A percentile compares a stretch with the other conserved stretches of the same genome.
Evolutionary conservation across 1,139 yeast genomes (phyloP).

Genomic region (Torulaspora globosa): DNA sequence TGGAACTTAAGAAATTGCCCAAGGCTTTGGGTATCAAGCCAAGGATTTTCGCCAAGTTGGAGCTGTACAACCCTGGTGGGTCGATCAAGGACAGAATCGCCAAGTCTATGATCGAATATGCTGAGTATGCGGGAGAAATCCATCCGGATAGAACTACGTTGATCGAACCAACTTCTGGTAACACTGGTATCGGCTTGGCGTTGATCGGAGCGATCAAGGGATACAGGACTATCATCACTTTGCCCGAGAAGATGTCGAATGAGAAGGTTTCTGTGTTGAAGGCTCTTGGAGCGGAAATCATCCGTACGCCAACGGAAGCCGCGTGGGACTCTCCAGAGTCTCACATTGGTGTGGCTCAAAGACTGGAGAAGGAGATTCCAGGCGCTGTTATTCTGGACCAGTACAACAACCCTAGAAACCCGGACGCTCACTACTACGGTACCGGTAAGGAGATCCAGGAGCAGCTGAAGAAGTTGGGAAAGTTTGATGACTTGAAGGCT

Average conservation of each 20-base stretch:
- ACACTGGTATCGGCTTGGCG: constrained; percentile 87
- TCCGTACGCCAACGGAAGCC: constrained; percentile 89
- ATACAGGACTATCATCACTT: constrained; percentile 79
- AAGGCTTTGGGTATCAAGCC: constrained; percentile 73
- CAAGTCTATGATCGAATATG: constrained; percentile 76
- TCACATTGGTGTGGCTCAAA: constrained; percentile 83
- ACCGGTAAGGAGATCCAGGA: constrained; percentile 87
- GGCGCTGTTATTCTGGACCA: constrained; percentile 84
- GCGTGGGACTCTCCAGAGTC: constrained; percentile 94
- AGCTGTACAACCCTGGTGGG: constrained; percentile 87
- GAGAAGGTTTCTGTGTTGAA: constrained; percentile 85
- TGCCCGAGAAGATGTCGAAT: constrained; percentile 91
- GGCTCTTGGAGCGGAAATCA: constrained; percentile 87
- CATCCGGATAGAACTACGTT: constrained; percentile 76
- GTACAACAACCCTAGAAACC: constrained; percentile 74
- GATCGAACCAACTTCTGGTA: constrained; percentile 88
- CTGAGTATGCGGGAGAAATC: constrained; percentile 72
- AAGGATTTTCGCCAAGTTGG: constrained; percentile 82
- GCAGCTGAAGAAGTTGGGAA: constrained; percentile 43
- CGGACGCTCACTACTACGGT: constrained; percentile 78
- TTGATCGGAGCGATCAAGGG: constrained; percentile 84
- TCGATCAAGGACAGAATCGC: constrained; percentile 96
- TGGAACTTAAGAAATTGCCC: constrained; percentile 70
- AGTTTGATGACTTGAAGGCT: constrained; percentile 66
- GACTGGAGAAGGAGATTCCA: constrained; percentile 78